Percentiles rank a stretch among this genome's conserved stretches.
Conservation (phyloP, 352 stramenopile genomes). For the Pythium dissotocum region DNA sequence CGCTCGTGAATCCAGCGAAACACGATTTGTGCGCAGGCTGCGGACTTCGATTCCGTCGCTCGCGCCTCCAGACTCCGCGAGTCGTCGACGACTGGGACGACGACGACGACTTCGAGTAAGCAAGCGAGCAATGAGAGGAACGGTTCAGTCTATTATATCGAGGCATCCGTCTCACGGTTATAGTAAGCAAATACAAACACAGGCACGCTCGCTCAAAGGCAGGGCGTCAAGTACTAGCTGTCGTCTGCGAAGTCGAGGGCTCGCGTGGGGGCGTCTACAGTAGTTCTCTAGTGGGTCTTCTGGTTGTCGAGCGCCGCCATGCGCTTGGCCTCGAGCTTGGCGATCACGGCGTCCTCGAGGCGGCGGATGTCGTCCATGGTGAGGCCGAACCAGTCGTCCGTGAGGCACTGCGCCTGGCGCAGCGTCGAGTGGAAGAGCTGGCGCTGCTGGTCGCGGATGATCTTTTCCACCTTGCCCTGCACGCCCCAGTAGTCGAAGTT, state of each 20-base stretch:
- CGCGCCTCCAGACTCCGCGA: constrained; percentile 39
- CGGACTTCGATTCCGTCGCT: constrained; percentile 65
- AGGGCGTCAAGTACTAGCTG: too few species aligned
- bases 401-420: constrained; percentile 71
- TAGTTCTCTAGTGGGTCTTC: constrained; percentile 25
- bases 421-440: constrained; percentile 69
- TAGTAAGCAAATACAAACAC: too few species aligned
- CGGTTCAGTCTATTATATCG: constrained; percentile 1
- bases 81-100: constrained; percentile 45
- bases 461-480: constrained; percentile 78
- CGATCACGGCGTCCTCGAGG: constrained; percentile 70
- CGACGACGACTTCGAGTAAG: constrained; percentile 6
- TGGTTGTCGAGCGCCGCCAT: constrained; percentile 44
- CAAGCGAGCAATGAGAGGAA: neutral
- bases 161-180: neutral
- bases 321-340: constrained; percentile 78
- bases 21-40: constrained; percentile 68
- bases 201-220: too few species aligned
- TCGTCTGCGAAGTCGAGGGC: too few species aligned
- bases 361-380: constrained; percentile 86
- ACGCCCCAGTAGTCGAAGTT: constrained; percentile 90
- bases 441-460: constrained; percentile 82
- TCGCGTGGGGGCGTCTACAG: too few species aligned
- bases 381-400: constrained; percentile 81
- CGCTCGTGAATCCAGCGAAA: constrained; percentile 62